These are phyloP conservation scores for Cenchrus fungigraminus DNA, from an alignment of 176 grass and related monocot genomes.

Conservation along the genomic window DNA sequence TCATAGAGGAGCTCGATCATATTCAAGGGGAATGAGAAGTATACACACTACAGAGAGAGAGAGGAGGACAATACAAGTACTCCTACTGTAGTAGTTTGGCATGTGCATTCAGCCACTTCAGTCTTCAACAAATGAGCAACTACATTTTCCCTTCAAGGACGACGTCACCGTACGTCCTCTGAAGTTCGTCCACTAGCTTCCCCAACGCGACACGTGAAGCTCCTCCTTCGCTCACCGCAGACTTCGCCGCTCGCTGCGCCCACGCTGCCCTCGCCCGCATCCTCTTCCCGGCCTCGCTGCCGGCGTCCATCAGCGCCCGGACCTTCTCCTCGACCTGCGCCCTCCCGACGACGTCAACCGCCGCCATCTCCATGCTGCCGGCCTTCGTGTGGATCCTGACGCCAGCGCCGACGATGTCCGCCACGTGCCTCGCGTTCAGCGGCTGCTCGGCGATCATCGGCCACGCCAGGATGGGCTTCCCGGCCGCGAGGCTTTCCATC, in stretches of 20 bases:
- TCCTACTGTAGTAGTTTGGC: no score
- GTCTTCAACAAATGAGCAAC: background rate
- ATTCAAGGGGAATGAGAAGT: no score
- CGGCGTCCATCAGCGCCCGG: slow-evolving; percentile 35
- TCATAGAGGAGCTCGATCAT: no score
- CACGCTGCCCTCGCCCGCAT: slow-evolving; percentile 4
- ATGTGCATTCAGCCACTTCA: no score
- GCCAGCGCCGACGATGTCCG: slow-evolving; percentile 53
- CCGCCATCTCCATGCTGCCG: background rate
- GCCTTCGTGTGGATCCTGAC: slow-evolving; percentile 28
- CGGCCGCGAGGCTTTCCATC: slow-evolving; percentile 56
- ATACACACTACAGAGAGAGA: no score
- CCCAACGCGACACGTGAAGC: slow-evolving; percentile 25
- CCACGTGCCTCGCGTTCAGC: slow-evolving; percentile 65
- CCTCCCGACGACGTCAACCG: background rate
- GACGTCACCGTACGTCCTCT: slow-evolving; percentile 9
- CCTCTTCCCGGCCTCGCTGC: slow-evolving; percentile 20
- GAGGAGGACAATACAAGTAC: no score
- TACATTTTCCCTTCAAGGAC: background rate
- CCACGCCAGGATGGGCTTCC: slow-evolving; percentile 66
- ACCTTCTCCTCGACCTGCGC: slow-evolving; percentile 54
- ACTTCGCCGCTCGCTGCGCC: slow-evolving; percentile 25
- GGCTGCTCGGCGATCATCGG: slow-evolving; percentile 71
- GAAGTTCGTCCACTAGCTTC: slow-evolving; percentile 51
- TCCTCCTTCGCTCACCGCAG: slow-evolving; percentile 53